Base-by-base conservation (phyloP, 768 basidiomycete species). In the Suillus luteus region DNA sequence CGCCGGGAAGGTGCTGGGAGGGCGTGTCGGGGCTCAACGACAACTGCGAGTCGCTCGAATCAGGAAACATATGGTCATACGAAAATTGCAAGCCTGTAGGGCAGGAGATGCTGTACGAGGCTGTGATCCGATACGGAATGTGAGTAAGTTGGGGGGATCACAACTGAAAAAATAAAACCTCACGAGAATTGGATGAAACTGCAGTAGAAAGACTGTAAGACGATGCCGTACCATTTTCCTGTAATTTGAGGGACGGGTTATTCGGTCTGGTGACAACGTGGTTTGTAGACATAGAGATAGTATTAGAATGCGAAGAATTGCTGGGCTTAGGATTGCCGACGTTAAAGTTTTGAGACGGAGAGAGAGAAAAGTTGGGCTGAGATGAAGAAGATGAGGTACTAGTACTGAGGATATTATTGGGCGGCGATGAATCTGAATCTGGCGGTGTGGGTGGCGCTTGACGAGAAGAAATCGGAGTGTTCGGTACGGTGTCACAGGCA, bases 71-170 rank as follows among this genome's bases (percentile, higher is more conserved):
- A 40, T 14, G 63, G 38, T 69, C 66, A 41, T 59, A 63, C 22
- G 65, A n/a, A 44, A 69, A 65, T 38, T 66, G 52, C 43, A 65
- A 38, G 33, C 9, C 49, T 35, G 64, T 61, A 46, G 68, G 48
- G 65, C 62, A 65, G 46, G 70, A 64, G 62, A 64, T 69, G 51
- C 67, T 73, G 65, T 73, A 69, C 27, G 75, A 75, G 27, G 68
- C 74, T 75, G 60, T 37, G 27, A 35, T n/a, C 10, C 31, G 15
- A n/a, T 31, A 33, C 12, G 4, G 15, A 59, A 51, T 17, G 2
- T 4, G 27, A 37, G 38, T 55, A 40, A 44, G 48, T 57, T 7
- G 9, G 11, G 14, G 62, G 69, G 55, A 75, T 31, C 22, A 5
- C 19, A n/a, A 5, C 0, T 7, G 22, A 10, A 11, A 22, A 37